These are phyloP conservation scores for Curvularia hawaiiensis DNA, from an alignment of 2,329 filamentous ascomycete genomes.

Conservation along the genomic window DNA sequence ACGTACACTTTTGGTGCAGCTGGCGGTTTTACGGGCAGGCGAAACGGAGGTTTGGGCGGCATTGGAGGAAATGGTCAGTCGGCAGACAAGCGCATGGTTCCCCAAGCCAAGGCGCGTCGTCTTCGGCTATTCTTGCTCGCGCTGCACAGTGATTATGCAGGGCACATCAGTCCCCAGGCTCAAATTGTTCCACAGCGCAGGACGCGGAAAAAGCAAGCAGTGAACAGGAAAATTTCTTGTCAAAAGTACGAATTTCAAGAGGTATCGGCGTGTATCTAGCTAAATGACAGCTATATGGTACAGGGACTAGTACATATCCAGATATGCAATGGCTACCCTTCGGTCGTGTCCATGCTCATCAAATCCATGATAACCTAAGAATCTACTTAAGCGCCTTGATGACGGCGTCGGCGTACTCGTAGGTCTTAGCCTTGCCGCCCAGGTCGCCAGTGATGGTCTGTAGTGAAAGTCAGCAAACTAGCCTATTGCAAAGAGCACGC, in stretches of 20 bases:
- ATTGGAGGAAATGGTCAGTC: constrained; percentile 13
- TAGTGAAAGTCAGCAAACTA: constrained; percentile 19
- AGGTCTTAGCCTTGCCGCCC: constrained; percentile 93
- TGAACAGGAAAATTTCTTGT: not conserved
- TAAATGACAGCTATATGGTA: constrained; percentile 44
- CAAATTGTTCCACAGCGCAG: not conserved
- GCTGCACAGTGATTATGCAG: constrained; percentile 3
- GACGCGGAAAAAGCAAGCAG: not conserved
- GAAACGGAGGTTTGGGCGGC: constrained; percentile 34
- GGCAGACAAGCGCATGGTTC: not conserved
- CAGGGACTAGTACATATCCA: constrained; percentile 45
- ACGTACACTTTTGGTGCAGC: constrained; percentile 7
- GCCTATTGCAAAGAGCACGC: not conserved
- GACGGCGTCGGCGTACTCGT: constrained; percentile 92
- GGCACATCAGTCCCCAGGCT: not conserved
- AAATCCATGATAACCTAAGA: constrained; percentile 32
- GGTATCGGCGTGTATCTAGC: constrained; percentile 27
- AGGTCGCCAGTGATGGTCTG: constrained; percentile 88
- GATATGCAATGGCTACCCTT: constrained; percentile 44
- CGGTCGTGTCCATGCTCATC: constrained; percentile 34
- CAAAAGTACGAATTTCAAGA: constrained; percentile 19
- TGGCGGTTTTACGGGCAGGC: constrained; percentile 17
- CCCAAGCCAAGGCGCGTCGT: constrained; percentile 2
- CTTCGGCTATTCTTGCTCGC: constrained; percentile 15
- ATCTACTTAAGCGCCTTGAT: constrained; percentile 65